These are phyloP conservation scores for Boletus reticulatus DNA, from an alignment of 768 basidiomycete genomes.

Conservation along the genomic window DNA sequence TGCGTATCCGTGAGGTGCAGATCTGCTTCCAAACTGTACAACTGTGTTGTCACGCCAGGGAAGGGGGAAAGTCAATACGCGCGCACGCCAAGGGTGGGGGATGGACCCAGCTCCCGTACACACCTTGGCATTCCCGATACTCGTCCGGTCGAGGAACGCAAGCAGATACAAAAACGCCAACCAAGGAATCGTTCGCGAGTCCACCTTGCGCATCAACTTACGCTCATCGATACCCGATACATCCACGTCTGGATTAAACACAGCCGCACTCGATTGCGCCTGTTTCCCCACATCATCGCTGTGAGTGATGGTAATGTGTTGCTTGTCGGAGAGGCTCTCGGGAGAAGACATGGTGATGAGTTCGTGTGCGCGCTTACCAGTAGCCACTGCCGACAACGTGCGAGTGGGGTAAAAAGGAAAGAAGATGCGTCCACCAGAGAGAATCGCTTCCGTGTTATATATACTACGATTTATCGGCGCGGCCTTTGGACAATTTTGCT, in stretches of 20 bases:
- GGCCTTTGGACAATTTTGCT: too few species aligned
- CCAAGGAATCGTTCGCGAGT: constrained; percentile 66
- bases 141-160: constrained; percentile 64
- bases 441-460: too few species aligned
- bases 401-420: neutral
- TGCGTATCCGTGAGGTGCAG: constrained; percentile 63
- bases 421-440: too few species aligned
- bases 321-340: constrained; percentile 7
- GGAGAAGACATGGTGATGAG: neutral
- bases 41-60: constrained; percentile 32
- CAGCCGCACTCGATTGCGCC: neutral
- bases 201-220: constrained; percentile 68
- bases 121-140: constrained; percentile 44
- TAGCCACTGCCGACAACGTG: neutral
- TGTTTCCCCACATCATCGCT: neutral
- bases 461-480: too few species aligned
- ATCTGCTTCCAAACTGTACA: constrained; percentile 60
- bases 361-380: too few species aligned
- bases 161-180: constrained; percentile 73
- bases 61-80: neutral
- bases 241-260: constrained; percentile 50
- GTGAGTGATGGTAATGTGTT: neutral
- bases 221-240: constrained; percentile 63
- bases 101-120: neutral
- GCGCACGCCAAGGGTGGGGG: neutral